A percentile compares a stretch with the other conserved stretches of the same genome.
These are phyloP conservation scores for Salix brachista DNA, from an alignment of 345 rosid genomes.

Conservation along the genomic window DNA sequence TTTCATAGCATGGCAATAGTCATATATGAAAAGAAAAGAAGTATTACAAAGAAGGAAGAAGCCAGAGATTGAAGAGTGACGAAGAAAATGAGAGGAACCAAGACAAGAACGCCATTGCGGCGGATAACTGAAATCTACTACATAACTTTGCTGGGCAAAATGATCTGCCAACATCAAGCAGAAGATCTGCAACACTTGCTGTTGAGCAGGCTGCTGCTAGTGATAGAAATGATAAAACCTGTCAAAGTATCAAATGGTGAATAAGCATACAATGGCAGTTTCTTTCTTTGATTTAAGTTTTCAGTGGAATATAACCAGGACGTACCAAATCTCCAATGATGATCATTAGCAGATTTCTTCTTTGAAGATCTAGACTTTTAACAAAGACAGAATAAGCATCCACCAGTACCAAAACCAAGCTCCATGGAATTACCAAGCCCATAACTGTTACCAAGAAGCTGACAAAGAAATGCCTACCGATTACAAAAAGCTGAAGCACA, in stretches of 20 bases:
- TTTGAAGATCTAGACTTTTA: conserved; percentile 40
- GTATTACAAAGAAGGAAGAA: conserved; percentile 41
- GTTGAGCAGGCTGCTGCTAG: conserved; percentile 60
- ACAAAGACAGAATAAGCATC: conserved; percentile 53
- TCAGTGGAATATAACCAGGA: neutral
- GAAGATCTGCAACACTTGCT: conserved; percentile 42
- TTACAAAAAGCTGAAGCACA: neutral
- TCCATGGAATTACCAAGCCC: conserved; percentile 74
- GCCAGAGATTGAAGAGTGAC: conserved; percentile 58
- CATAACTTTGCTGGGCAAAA: conserved; percentile 39
- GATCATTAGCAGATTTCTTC: conserved; percentile 36
- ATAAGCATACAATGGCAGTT: neutral
- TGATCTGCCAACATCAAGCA: conserved; percentile 25
- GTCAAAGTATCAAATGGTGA: neutral
- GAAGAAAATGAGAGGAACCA: conserved; percentile 53
- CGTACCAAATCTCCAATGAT: conserved; percentile 60
- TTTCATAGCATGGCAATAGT: neutral
- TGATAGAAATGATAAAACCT: conserved; percentile 54
- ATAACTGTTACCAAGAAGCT: conserved; percentile 66
- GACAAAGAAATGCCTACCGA: conserved; percentile 2
- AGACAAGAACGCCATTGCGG: conserved; percentile 61
- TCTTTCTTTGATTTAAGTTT: neutral
- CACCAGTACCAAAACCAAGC: conserved; percentile 40
- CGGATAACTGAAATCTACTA: conserved; percentile 54
- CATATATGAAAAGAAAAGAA: neutral